Conservation (phyloP, 805 yeast genomes). For the Saccharomyces paradoxus region DNA sequence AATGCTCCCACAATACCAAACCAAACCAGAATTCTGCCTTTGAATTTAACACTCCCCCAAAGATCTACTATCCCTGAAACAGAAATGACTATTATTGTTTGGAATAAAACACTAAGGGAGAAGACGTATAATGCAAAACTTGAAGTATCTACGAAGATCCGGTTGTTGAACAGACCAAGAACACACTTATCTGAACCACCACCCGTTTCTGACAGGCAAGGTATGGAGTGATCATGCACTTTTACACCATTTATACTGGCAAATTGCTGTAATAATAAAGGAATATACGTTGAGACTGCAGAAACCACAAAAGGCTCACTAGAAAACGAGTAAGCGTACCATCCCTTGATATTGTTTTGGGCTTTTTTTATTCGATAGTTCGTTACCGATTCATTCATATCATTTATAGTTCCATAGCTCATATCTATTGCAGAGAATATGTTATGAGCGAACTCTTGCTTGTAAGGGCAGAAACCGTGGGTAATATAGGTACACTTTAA, state of each 20-base stretch:
- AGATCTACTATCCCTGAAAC: slow-evolving; percentile 70
- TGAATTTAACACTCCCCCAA: slow-evolving; percentile 35
- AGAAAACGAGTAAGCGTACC: slow-evolving; percentile 68
- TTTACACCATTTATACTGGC: slow-evolving; percentile 68
- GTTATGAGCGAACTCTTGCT: background rate
- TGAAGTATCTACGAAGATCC: slow-evolving; percentile 57
- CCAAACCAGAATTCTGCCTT: slow-evolving; percentile 45
- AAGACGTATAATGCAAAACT: slow-evolving; percentile 69
- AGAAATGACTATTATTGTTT: slow-evolving; percentile 60
- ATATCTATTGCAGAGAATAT: background rate
- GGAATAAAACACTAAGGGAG: slow-evolving; percentile 63
- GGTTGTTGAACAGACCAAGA: slow-evolving; percentile 32
- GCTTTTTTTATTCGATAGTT: slow-evolving; percentile 17
- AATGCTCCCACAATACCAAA: slow-evolving; percentile 56
- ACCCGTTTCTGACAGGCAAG: slow-evolving; percentile 35
- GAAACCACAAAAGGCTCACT: slow-evolving; percentile 76
- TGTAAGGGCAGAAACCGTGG: background rate
- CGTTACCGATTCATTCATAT: background rate
- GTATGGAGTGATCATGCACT: slow-evolving; percentile 46
- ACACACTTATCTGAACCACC: slow-evolving; percentile 37
- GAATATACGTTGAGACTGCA: slow-evolving; percentile 72
- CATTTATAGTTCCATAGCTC: slow-evolving; percentile 2
- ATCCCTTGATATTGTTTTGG: slow-evolving; percentile 42
- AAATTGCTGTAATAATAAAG: slow-evolving; percentile 58
- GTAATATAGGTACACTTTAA: background rate